Conservation (phyloP, 371 early-diverging fungal species). For the Mucor velutinosus region DNA sequence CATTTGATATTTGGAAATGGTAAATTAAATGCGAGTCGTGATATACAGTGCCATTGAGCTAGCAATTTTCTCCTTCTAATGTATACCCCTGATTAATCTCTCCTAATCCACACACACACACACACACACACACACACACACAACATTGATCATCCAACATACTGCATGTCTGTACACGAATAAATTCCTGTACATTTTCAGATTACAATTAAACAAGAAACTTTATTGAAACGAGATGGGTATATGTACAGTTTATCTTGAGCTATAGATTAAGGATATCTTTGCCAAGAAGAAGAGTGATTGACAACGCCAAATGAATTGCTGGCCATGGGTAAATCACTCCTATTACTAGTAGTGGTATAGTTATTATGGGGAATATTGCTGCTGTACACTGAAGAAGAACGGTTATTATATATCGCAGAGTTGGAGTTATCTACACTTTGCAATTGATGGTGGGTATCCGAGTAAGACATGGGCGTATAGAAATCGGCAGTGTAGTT, state of each 20-base stretch:
- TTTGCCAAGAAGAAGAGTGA: background rate
- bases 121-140: background rate
- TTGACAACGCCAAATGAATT: slow-evolving; percentile 9
- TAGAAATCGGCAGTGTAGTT: background rate
- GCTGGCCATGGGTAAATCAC: background rate
- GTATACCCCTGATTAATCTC: background rate
- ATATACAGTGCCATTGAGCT: slow-evolving; percentile 33
- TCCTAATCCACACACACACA: background rate
- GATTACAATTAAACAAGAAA: background rate
- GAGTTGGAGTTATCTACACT: background rate
- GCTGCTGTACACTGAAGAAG: background rate
- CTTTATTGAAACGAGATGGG: background rate
- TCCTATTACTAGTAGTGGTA: background rate
- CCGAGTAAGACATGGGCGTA: background rate
- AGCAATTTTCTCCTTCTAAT: background rate
- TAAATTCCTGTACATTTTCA: background rate
- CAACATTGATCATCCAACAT: background rate
- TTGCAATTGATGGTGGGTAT: background rate
- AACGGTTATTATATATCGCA: background rate
- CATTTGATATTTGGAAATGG: slow-evolving; percentile 56
- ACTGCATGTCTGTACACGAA: background rate
- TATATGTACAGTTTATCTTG: background rate
- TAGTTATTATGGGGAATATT: background rate
- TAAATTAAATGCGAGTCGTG: slow-evolving; percentile 18
- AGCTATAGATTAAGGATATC: slow-evolving; percentile 1